Conservation (phyloP, 176 grass and related monocot genomes). For the Oryza glumipatula region DNA sequence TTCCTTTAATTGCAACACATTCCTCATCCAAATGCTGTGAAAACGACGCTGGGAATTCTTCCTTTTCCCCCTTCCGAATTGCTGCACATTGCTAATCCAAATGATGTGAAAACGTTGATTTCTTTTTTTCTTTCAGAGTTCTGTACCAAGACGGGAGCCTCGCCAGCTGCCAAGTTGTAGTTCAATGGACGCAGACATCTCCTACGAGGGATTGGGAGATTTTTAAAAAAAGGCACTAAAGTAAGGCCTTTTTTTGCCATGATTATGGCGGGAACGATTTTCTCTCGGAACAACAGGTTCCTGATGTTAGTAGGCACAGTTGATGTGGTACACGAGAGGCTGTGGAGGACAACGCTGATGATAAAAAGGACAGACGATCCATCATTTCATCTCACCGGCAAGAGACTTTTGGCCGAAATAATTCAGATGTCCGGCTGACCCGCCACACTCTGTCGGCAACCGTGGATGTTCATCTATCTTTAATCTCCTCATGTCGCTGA, state of each 20-base stretch:
- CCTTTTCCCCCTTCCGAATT: background rate
- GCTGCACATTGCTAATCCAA: background rate
- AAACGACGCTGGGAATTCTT: background rate
- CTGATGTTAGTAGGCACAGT: background rate
- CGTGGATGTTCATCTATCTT: background rate
- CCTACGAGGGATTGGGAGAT: background rate
- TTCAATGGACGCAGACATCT: background rate
- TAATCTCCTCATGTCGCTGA: background rate
- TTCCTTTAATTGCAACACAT: background rate
- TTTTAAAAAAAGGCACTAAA: background rate
- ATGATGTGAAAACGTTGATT: conserved; percentile 5
- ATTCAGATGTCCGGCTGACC: conserved; percentile 33
- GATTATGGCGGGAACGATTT: background rate
- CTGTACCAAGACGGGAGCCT: background rate
- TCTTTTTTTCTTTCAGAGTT: background rate
- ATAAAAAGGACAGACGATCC: conserved; percentile 22
- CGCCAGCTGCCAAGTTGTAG: background rate
- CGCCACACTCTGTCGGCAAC: conserved; percentile 28
- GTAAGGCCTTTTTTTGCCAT: background rate
- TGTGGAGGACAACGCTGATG: background rate
- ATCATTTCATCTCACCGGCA: conserved; percentile 43
- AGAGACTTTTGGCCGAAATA: background rate
- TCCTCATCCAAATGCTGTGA: background rate
- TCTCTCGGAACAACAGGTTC: background rate
- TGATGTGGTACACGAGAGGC: conserved; percentile 33